Conservation (phyloP, 2,329 filamentous ascomycete genomes). For the Emydomyces testavorans region DNA sequence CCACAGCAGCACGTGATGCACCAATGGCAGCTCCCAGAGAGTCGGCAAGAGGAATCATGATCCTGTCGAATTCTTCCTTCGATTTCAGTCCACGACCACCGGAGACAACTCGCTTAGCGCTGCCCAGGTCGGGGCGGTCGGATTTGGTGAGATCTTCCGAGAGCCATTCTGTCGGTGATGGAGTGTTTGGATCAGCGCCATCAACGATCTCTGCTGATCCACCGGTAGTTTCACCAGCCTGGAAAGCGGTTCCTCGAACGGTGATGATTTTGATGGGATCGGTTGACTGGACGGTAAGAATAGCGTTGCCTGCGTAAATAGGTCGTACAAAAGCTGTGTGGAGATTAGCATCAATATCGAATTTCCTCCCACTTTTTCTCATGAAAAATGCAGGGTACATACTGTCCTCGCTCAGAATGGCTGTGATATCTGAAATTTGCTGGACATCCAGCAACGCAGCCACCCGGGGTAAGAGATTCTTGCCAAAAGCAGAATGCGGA, state of each 20-base stretch:
- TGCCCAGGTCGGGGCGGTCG: constrained; percentile 83
- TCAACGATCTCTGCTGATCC: constrained; percentile 68
- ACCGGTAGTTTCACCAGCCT: constrained; percentile 57
- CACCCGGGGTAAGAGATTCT: constrained; percentile 83
- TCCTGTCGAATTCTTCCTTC: constrained; percentile 88
- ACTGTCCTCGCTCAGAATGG: constrained; percentile 77
- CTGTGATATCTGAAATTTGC: constrained; percentile 85
- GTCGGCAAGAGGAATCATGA: constrained; percentile 89
- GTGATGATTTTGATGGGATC: constrained; percentile 83
- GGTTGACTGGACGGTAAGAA: constrained; percentile 83
- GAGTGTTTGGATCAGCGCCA: constrained; percentile 69
- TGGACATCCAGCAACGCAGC: constrained; percentile 85
- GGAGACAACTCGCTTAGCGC: constrained; percentile 80
- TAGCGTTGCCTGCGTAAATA: constrained; percentile 96
- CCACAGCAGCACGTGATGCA: constrained; percentile 86
- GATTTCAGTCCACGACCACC: constrained; percentile 92
- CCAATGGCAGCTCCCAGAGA: constrained; percentile 90
- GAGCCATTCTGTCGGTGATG: constrained; percentile 71
- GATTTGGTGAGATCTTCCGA: constrained; percentile 88
- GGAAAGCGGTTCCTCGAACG: constrained; percentile 84
- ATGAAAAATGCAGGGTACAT: constrained; percentile 21
- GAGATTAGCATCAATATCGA: neutral
- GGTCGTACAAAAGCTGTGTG: constrained; percentile 69
- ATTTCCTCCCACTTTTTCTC: neutral
- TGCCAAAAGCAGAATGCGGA: constrained; percentile 89